These are phyloP conservation scores for Dactylorhiza incarnata DNA, from an alignment of 106 monocot species.

Conservation along the genomic window DNA sequence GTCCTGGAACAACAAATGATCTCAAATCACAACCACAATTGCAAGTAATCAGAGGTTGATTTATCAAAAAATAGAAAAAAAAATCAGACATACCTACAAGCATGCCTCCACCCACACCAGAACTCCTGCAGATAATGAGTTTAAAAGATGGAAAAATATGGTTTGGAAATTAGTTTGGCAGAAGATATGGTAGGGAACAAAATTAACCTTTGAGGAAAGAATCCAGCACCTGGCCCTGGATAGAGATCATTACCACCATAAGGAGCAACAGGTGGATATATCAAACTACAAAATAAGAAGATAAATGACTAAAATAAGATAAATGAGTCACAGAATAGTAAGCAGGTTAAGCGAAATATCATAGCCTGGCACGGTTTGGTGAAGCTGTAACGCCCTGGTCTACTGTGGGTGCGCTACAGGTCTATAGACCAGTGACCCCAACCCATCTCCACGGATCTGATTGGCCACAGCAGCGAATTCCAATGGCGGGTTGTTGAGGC, in stretches of 20 bases:
- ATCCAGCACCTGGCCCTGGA: conserved; percentile 70
- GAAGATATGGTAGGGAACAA: neutral
- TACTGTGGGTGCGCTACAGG: no score
- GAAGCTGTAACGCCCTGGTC: no score
- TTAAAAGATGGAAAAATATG: neutral
- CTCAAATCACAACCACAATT: neutral
- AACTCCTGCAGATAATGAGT: conserved; percentile 29
- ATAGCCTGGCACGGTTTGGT: neutral
- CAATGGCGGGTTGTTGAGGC: no score
- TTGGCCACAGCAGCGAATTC: no score
- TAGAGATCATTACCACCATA: conserved; percentile 40
- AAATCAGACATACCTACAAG: conserved; percentile 53
- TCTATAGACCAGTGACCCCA: no score
- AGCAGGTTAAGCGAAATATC: neutral
- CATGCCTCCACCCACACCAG: conserved; percentile 56
- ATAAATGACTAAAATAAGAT: neutral
- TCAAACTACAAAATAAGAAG: conserved; percentile 26
- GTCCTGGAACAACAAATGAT: conserved; percentile 35
- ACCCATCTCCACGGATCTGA: no score
- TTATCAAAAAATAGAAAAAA: neutral
- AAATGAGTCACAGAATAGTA: neutral
- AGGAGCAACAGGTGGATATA: conserved; percentile 56
- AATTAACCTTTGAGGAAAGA: conserved; percentile 60
- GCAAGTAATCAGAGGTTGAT: neutral
- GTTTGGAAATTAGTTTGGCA: neutral